phyloP scores from a whole-genome alignment of 805 yeast genomes.

The Ogataea glucozyma region DNA sequence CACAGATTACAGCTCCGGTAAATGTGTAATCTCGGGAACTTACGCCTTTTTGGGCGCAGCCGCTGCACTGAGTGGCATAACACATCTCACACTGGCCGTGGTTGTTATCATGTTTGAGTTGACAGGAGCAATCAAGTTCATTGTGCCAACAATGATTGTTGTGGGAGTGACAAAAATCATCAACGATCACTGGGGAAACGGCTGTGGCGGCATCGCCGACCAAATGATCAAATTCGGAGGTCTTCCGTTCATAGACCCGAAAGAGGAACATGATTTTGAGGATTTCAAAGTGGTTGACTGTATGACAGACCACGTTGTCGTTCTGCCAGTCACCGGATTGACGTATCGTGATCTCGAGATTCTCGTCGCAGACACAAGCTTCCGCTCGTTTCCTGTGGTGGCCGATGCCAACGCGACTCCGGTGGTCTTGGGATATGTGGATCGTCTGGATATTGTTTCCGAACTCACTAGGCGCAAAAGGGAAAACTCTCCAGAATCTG shows the following conservation, averaged over 20 bases:
- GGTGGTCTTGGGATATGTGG: slow-evolving; percentile 46
- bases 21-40: slow-evolving; percentile 87
- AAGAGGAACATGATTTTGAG: slow-evolving; percentile 64
- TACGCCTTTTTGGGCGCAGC: slow-evolving; percentile 97
- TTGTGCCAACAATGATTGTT: slow-evolving; percentile 94
- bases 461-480: slow-evolving; percentile 30
- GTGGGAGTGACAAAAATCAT: slow-evolving; percentile 84
- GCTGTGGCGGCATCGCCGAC: slow-evolving; percentile 86
- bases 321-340: slow-evolving; percentile 41
- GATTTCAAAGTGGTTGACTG: slow-evolving; percentile 51
- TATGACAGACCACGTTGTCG: slow-evolving; percentile 51
- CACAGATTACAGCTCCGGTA: slow-evolving; percentile 35
- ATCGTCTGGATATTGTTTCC: slow-evolving; percentile 42
- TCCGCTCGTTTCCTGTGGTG: slow-evolving; percentile 58
- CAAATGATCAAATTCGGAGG: slow-evolving; percentile 91
- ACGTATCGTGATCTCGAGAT: slow-evolving; percentile 36
- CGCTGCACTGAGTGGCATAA: slow-evolving; percentile 91
- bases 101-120: slow-evolving; percentile 95
- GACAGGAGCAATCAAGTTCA: slow-evolving; percentile 91
- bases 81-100: slow-evolving; percentile 88
- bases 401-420: slow-evolving; percentile 35
- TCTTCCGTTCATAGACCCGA: slow-evolving; percentile 73
- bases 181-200: slow-evolving; percentile 71
- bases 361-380: slow-evolving; percentile 37
- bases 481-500: slow-evolving; percentile 1